phyloP scores from a whole-genome alignment of 805 yeast genomes.

The Yarrowia sp. region DNA sequence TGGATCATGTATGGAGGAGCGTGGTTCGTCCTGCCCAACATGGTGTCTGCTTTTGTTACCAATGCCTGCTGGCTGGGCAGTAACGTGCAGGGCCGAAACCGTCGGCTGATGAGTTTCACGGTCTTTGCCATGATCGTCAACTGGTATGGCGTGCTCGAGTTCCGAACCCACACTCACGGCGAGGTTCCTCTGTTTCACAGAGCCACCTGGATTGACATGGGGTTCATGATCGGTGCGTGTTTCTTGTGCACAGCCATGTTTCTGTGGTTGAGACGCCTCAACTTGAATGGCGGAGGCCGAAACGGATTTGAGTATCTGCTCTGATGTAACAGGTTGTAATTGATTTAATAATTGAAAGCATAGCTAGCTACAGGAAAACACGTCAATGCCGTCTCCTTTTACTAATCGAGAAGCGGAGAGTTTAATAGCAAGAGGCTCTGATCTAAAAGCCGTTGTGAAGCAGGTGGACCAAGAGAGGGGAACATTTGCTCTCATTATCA shows the following conservation, averaged over 20 bases:
- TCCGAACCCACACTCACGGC: neutral
- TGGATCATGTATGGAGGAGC: slow-evolving; percentile 24
- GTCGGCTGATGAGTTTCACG: slow-evolving; percentile 12
- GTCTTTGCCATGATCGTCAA: slow-evolving; percentile 17
- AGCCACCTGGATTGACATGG: slow-evolving; percentile 3
- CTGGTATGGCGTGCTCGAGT: slow-evolving; percentile 12
- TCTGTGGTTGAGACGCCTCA: neutral
- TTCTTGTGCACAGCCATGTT: neutral
- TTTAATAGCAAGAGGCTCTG: neutral
- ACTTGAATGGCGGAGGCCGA: neutral
- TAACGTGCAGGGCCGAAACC: slow-evolving; percentile 5
- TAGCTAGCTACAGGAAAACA: too few species aligned
- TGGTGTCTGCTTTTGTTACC: slow-evolving; percentile 6
- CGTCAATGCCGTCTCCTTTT: neutral
- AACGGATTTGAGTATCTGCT: neutral
- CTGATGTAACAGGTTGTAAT: neutral
- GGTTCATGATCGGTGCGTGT: slow-evolving; percentile 14
- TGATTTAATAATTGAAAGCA: too few species aligned
- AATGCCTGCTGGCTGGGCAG: slow-evolving; percentile 10
- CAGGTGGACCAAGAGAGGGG: too few species aligned
- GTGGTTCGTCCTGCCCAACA: slow-evolving; percentile 8
- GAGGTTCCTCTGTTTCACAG: slow-evolving; percentile 9
- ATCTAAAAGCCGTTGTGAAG: neutral
- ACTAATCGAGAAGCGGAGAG: neutral
- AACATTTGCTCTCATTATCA: too few species aligned